Evolutionary conservation across 2,329 filamentous ascomycete genomes (phyloP), one percentile per base, ranked within the genome.

Genomic region (Nakataea oryzae): DNA sequence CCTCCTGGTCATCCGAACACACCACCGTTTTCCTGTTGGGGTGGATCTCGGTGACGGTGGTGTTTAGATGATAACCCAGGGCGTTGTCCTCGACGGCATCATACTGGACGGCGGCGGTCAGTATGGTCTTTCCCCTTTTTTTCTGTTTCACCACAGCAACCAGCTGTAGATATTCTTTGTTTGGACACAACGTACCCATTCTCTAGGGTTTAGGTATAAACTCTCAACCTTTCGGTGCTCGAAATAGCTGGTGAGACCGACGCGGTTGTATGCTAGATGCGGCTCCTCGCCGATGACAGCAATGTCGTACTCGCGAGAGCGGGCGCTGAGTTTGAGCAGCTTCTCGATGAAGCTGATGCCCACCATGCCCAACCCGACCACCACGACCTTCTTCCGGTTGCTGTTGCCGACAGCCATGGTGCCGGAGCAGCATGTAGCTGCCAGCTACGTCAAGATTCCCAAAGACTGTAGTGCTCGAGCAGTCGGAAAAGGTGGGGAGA

Each of bases 311-410:
- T 92, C 87, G 68, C 87, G 80, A 65, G 84, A 76, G 69, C 89
- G 86, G 1, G 86, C 84, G 72, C 96, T 92, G 61, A 92, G 84
- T 69, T 96, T 96, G 70, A 96, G 80, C 12, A 96, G 75, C 74
- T 96, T 96, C 74, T 96, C 92, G 69, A 96, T 91, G 72, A 96
- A 93, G 55, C 89, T 87, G 67, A 95, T 88, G 54, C 89, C 91
- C 57, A 96, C 92, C 93, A 97, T 97, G 2, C 92, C 92, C 74
- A 96, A 75, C 12, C 92, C 92, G 54, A 96, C 90, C 50, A 96
- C 86, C 2, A 96, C 91, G 47, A 96, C 76, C 70, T 81, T 86
- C 73, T 90, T 91, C 65, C 84, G 77, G 64, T 75, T 64, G n/a
- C 17, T 7, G 6, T 21, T 47, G 13, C 62, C 66, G 55, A 58